Base-by-base conservation (phyloP, 495 filamentous ascomycete species). In the Hypoxylon trugodes region DNA sequence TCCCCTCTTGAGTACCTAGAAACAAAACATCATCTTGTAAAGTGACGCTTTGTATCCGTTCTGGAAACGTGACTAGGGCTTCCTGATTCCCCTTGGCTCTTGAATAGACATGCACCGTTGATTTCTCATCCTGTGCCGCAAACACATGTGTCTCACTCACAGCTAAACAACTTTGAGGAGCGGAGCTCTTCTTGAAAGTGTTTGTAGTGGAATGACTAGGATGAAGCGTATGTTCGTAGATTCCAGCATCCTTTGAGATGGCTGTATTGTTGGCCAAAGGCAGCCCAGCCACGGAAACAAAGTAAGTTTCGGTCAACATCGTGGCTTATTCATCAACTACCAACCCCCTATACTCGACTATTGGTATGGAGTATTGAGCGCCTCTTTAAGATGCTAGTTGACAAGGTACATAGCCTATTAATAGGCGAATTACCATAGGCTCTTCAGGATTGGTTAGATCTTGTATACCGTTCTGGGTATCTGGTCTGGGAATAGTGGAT, bases 161-260 rank as follows among this genome's bases (percentile, higher is more conserved):
- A 25, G 91, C 95, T 21, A 98, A 77, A 60, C 90, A 88, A 74
- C 93, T 91, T 40, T 83, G 77, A 18, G 87, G 79, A 6, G 89
- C 88, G 26, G 91, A 92, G 77, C 90, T 96, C 79, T 96, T 97
- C 83, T 97, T 98, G 84, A 96, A 96, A 61, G 86, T 85, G 57
- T 84, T 81, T 69, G 87, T 88, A 61, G 90, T 82, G 5, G 84
- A 81, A 52, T 87, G 83, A 42, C 86, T 79, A 42, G 93, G 90
- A 67, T 92, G 90, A 62, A 92, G 82, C 56, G 90, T 90, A 69
- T 96, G 90, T 60, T 93, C 75, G 76, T 93, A 93, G 67, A 97
- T 89, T 43, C 89, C 90, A 21, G 89, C 87, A 76, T 95, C 91
- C 71, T 90, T 90, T 19, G 87, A 78, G 47, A 84, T 82, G 41